phyloP scores from a whole-genome alignment of 116 monocot genomes.

The Dioscorea cayenensis region DNA sequence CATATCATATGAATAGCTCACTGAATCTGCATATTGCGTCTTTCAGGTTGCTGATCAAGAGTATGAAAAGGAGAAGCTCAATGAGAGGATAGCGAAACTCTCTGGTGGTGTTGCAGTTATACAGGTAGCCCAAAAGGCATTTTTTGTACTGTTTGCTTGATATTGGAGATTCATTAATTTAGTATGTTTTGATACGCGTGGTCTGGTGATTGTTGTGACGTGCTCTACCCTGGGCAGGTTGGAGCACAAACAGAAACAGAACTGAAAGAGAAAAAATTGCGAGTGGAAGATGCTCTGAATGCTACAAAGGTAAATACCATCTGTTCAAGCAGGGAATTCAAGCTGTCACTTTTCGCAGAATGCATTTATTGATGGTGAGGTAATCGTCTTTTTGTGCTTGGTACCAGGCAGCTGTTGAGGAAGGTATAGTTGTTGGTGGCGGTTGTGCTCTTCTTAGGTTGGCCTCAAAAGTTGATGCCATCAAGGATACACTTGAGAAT shows the following conservation, averaged over 20 bases:
- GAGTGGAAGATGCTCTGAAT: slow-evolving; percentile 38
- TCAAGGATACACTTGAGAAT: slow-evolving; percentile 15
- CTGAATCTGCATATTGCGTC: too few species aligned
- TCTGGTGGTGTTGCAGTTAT: slow-evolving; percentile 97
- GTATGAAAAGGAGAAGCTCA: slow-evolving; percentile 85
- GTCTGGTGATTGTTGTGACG: too few species aligned
- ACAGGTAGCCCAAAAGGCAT: slow-evolving; percentile 30
- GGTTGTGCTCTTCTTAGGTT: slow-evolving; percentile 4
- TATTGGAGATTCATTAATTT: too few species aligned
- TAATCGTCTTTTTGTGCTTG: neutral
- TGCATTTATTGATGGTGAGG: neutral
- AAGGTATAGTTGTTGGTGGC: slow-evolving; percentile 15
- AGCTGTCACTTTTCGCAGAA: neutral
- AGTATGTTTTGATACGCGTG: too few species aligned
- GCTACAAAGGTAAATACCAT: slow-evolving; percentile 21
- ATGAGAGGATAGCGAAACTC: slow-evolving; percentile 89
- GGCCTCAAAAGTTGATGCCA: slow-evolving; percentile 5
- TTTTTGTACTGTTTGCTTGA: too few species aligned
- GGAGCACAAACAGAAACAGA: slow-evolving; percentile 36
- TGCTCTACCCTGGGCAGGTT: slow-evolving; percentile 7
- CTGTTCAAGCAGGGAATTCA: too few species aligned
- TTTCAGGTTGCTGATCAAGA: slow-evolving; percentile 72
- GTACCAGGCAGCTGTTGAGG: slow-evolving; percentile 16
- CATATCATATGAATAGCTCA: too few species aligned
- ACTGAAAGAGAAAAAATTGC: slow-evolving; percentile 24